Percentiles rank a stretch among this genome's conserved stretches.
Conservation (phyloP, 352 stramenopile species). For the Phytopythium cucurbitacearum region DNA sequence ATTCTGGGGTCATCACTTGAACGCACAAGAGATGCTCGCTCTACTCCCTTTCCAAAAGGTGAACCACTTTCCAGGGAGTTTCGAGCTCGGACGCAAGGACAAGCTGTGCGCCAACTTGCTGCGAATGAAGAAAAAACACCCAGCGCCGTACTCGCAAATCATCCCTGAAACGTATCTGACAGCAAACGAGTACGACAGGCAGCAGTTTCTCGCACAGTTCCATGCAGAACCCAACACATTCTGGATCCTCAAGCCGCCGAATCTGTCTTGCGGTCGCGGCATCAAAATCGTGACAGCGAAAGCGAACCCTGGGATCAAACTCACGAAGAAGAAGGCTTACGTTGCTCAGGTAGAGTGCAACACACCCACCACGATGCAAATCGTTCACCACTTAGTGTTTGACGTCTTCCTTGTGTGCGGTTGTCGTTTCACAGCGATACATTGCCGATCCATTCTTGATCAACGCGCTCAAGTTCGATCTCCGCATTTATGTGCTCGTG, state of each 20-base stretch:
- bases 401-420: background rate
- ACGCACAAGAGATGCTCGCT: conserved; percentile 28
- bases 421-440: conserved; percentile 53
- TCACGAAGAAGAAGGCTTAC: conserved; percentile 70
- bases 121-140: conserved; percentile 59
- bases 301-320: conserved; percentile 32
- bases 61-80: conserved; percentile 77
- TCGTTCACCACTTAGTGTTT: background rate
- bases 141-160: conserved; percentile 34
- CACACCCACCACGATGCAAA: background rate
- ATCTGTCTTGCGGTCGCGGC: conserved; percentile 67
- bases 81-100: conserved; percentile 77
- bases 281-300: conserved; percentile 66
- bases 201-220: conserved; percentile 56
- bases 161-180: conserved; percentile 78
- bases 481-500: conserved; percentile 88
- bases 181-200: conserved; percentile 57
- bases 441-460: conserved; percentile 80
- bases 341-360: conserved; percentile 42
- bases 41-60: conserved; percentile 53
- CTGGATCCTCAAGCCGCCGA: conserved; percentile 83
- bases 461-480: conserved; percentile 90
- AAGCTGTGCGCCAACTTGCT: conserved; percentile 54
- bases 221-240: conserved; percentile 34
- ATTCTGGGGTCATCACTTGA: conserved; percentile 73